Conservation (phyloP, 495 filamentous ascomycete genomes). For the Tuber brumale region DNA sequence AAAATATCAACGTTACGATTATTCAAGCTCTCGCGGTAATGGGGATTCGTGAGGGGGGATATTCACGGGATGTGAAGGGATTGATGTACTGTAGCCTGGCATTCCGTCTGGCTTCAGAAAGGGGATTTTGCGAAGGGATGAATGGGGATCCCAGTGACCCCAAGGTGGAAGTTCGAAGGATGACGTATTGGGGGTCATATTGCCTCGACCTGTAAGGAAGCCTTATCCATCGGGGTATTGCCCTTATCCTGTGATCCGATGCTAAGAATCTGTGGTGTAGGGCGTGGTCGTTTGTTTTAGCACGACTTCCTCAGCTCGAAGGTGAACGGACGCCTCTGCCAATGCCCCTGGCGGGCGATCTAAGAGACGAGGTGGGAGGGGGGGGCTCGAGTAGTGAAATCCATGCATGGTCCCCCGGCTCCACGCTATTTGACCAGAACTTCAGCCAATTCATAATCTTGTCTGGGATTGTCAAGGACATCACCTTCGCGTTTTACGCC, state of each 20-base stretch:
- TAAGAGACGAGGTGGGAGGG: not conserved
- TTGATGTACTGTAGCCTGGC: constrained; percentile 61
- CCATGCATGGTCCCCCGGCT: not conserved
- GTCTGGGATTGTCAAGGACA: constrained; percentile 26
- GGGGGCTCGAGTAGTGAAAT: not conserved
- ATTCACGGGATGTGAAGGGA: constrained; percentile 56
- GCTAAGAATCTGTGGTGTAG: constrained; percentile 42
- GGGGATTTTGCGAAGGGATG: constrained; percentile 48
- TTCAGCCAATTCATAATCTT: constrained; percentile 32
- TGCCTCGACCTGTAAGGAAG: constrained; percentile 57
- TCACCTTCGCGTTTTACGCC: constrained; percentile 27
- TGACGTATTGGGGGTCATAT: constrained; percentile 66
- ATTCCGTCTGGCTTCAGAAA: constrained; percentile 58
- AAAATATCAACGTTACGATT: constrained; percentile 61
- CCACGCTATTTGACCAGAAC: not conserved
- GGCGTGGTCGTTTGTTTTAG: constrained; percentile 58
- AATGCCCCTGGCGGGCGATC: not conserved
- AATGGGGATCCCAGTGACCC: constrained; percentile 45
- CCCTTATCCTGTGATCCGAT: not conserved
- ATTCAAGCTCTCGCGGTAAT: constrained; percentile 71
- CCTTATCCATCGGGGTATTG: not conserved
- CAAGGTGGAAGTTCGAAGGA: constrained; percentile 56
- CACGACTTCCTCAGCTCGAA: constrained; percentile 57
- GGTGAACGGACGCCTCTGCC: constrained; percentile 16
- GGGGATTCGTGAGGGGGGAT: constrained; percentile 57